phyloP scores from a whole-genome alignment of 2,329 filamentous ascomycete species.

The Sclerotinia spermophila region DNA sequence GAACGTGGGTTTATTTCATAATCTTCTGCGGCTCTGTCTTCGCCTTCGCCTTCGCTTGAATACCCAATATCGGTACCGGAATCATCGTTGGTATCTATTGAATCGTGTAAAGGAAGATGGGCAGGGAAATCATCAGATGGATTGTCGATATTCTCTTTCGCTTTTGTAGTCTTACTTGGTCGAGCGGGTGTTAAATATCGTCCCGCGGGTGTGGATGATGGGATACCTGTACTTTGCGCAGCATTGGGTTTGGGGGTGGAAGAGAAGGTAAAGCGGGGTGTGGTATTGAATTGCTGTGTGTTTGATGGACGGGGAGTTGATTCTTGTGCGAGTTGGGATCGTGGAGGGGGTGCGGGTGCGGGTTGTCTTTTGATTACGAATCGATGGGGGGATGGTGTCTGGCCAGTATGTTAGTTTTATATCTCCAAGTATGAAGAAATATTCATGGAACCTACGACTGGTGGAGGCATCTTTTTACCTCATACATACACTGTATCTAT shows the following conservation, averaged over 20 bases:
- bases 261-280: conserved; percentile 36
- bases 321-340: conserved; percentile 28
- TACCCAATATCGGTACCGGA: conserved; percentile 21
- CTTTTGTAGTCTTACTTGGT: conserved; percentile 19
- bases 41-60: conserved; percentile 22
- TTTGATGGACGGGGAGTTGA: conserved; percentile 26
- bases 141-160: conserved; percentile 30
- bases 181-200: conserved; percentile 32
- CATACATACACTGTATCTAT: not conserved
- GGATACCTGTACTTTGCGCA: conserved; percentile 25
- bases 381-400: conserved; percentile 41
- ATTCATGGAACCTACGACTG: conserved; percentile 30
- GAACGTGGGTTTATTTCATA: conserved; percentile 26
- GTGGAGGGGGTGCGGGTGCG: conserved; percentile 17
- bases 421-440: not conserved
- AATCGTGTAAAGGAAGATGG: conserved; percentile 28
- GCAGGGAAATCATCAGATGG: conserved; percentile 20
- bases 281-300: conserved; percentile 37
- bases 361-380: conserved; percentile 37
- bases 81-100: conserved; percentile 30
- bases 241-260: conserved; percentile 32
- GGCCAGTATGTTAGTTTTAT: conserved; percentile 19
- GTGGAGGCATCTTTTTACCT: conserved; percentile 34
- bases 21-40: conserved; percentile 16
- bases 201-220: conserved; percentile 30